Percentiles rank a stretch among this genome's conserved stretches.
Conservation (phyloP, 1,284 basidiomycete species). For the Neonothopanus nambi region DNA sequence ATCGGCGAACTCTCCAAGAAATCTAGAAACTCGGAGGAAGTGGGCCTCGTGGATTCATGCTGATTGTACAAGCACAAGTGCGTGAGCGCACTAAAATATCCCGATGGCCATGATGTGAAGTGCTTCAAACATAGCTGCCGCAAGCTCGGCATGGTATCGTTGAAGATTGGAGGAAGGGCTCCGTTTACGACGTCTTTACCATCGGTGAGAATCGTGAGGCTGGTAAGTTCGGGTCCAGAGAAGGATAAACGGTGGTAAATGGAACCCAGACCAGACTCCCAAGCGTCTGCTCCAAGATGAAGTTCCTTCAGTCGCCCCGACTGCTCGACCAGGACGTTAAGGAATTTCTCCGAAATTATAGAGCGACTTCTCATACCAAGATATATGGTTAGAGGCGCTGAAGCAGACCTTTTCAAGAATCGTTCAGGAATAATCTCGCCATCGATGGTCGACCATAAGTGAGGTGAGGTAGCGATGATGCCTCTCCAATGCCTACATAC, state of each 20-base stretch:
- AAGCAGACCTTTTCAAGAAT: slow-evolving; percentile 16
- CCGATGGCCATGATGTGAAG: slow-evolving; percentile 18
- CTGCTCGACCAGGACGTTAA: slow-evolving; percentile 1
- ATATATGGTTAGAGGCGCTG: slow-evolving; percentile 16
- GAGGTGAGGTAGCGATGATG: slow-evolving; percentile 15
- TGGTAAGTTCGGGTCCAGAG: slow-evolving; percentile 4
- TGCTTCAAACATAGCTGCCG: slow-evolving; percentile 15
- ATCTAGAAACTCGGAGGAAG: slow-evolving; percentile 18
- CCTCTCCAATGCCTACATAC: slow-evolving; percentile 22
- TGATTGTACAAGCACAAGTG: slow-evolving; percentile 20
- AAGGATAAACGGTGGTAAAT: slow-evolving; percentile 2
- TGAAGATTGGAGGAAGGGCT: slow-evolving; percentile 14
- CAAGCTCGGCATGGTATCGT: slow-evolving; percentile 15
- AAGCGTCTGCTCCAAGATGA: slow-evolving; percentile 11
- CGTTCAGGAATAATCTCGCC: slow-evolving; percentile 6
- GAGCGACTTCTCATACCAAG: slow-evolving; percentile 6
- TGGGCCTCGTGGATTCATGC: slow-evolving; percentile 7
- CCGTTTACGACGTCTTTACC: slow-evolving; percentile 7
- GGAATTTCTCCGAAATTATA: neutral
- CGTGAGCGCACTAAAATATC: slow-evolving; percentile 18
- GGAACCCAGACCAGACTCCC: neutral
- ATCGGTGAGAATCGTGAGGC: slow-evolving; percentile 5
- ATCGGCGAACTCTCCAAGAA: slow-evolving; percentile 17
- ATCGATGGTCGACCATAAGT: slow-evolving; percentile 17
- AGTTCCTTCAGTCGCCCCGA: slow-evolving; percentile 14